Base-by-base conservation (phyloP, 768 basidiomycete species). In the Obba rivulosa region DNA sequence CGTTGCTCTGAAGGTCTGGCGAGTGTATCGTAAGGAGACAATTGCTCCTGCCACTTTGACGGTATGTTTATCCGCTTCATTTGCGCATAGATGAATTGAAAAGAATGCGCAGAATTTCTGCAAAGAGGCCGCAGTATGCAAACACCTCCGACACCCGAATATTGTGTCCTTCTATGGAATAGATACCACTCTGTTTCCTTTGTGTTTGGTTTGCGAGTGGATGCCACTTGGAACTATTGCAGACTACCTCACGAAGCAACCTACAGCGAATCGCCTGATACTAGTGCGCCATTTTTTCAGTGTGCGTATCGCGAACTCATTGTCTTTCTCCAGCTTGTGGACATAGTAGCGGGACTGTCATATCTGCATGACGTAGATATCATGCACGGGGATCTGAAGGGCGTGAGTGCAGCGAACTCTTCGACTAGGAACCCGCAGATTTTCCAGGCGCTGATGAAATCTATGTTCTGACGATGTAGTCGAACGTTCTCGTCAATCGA, bases 381-480 rank as follows among this genome's bases (percentile, higher is more conserved):
- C 3, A 25, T 51, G 18, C 49, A 46, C 25, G 43, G 43, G 17
- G 49, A 46, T 25, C 36, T 51, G 10, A 51, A 51, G 39, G 31
- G 42, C 11, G 45, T 51, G 37, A 20, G 50, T 18, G 22, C 1
- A 5, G 20, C 18, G 7, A 21, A 4, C 8, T 4, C 23, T 18
- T n/a, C n/a, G n/a, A n/a, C n/a, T n/a, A n/a, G n/a, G n/a, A n/a
- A n/a, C n/a, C n/a, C n/a, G n/a, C n/a, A n/a, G n/a, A n/a, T 8
- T 23, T 25, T 8, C n/a, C 23, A 10, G 17, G 16, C 20, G 2
- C 7, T 10, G 21, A n/a, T 14, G 23, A 8, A 17, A 34, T 22
- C 16, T 13, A 28, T 17, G n/a, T 17, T n/a, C 25, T 18, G 34
- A 18, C n/a, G 34, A 17, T 22, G 16, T 16, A 39, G 38, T 5